Base-by-base conservation (phyloP, 2,329 filamentous ascomycete genomes). In the Fusarium circinatum region DNA sequence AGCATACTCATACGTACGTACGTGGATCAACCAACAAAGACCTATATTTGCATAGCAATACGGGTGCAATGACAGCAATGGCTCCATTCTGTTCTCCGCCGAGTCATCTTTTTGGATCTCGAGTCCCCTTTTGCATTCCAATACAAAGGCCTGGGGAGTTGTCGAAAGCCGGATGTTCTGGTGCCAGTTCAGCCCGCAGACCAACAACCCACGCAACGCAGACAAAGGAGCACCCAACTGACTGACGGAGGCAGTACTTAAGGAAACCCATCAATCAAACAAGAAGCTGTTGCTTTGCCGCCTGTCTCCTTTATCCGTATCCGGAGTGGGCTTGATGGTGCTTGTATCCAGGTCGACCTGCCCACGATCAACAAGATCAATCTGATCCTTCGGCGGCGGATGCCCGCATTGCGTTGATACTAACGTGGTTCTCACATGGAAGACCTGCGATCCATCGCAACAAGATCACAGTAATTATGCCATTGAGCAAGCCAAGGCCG, bases 1-100 rank as follows among this genome's bases (percentile, higher is more conserved):
- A 67, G 58, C 67, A 65, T 76, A 68, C 68, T 76, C 68, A 72
- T 74, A 74, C 61, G 55, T 70, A 77, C 66, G 75, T 76, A 76
- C 72, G 64, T 75, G 75, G 75, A 75, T 62, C 54, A 57, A 71
- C 64, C 52, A 54, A 67, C 59, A 60, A 67, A 57, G 51, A 61
- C 68, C 44, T 70, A 59, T 70, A 47, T 60, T 65, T 42, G 65
- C 72, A 62, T 56, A 68, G 58, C 62, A 57, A 49, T 51, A 72
- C 30, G 54, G 70, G 55, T 61, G 60, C 55, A 45, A 75, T 68
- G 68, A 56, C 74, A 73, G 70, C 58, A 55, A 73, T 64, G 58
- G 44, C 44, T 48, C 36, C 62, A 44, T 47, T 48, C 45, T 63
- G 59, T 48, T 59, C 49, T 62, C 55, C 42, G 59, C 41, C 56